Evolutionary conservation across 2,329 filamentous ascomycete genomes (phyloP), one percentile per base, ranked within the genome.

Genomic region (Xylaria digitata): DNA sequence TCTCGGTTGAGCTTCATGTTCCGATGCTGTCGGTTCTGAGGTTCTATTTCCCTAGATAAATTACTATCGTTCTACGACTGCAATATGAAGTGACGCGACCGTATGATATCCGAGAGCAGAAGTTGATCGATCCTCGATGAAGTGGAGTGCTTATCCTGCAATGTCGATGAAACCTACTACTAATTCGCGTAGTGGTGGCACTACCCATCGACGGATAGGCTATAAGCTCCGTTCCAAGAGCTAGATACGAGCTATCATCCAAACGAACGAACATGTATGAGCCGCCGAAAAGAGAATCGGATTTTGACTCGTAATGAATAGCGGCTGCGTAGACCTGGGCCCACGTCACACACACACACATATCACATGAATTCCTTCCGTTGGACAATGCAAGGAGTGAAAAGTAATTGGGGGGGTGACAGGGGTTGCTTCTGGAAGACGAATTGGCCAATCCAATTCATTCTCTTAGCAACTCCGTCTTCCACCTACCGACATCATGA

Each of bases 371-470:
- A 43, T 56, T 30, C 23, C 43, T 17, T 34, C 48, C 48, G 15
- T 53, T 23, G 46, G 43, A 48, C 37, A 46, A 21, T 17, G 8
- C 48, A 32, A 37, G 30, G 32, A 52, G 52, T 32, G 23, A 55
- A 45, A 54, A 23, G 43, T 53, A 45, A 57, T 42, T 30, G 40
- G 56, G 45, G 46, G 43, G 49, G 49, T 17, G 43, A 32, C 63
- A 58, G 64, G 67, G 67, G 40, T 61, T 42, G 30, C 23, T 45
- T 69, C 62, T 48, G 68, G 61, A 70, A 70, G 32, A 57, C 17
- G 21, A 67, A 62, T 66, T 67, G 67, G 63, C 72, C 72, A 74
- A 72, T 75, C 72, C 70, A 57, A 61, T 71, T 66, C 72, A 67
- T 67, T 67, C 65, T 62, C 55, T 63, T 63, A 64, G 65, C 43